Conservation (phyloP, 768 basidiomycete genomes). For the Termitomyces sp. region DNA sequence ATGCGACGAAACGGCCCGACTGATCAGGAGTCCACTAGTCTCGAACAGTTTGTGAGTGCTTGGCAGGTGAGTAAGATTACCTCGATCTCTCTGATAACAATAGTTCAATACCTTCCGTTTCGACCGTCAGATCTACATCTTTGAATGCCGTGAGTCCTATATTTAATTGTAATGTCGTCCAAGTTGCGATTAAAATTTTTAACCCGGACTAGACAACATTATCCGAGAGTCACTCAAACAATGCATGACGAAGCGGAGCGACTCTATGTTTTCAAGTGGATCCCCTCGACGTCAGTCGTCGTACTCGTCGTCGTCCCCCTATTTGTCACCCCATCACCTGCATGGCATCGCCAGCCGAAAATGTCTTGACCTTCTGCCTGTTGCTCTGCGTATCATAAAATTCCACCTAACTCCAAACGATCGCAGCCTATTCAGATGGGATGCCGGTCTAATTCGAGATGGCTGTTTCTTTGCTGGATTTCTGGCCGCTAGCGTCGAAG, state of each 20-base stretch:
- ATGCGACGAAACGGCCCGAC: conserved; percentile 35
- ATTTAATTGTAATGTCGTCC: background rate
- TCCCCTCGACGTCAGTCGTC: conserved; percentile 43
- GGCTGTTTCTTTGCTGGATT: conserved; percentile 87
- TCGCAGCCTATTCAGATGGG: conserved; percentile 68
- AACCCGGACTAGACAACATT: conserved; percentile 57
- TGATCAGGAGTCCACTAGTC: conserved; percentile 31
- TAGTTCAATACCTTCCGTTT: conserved; percentile 13
- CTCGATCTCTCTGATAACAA: conserved; percentile 2
- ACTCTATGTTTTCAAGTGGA: conserved; percentile 33
- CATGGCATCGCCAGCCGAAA: conserved; percentile 42
- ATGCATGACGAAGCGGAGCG: conserved; percentile 25
- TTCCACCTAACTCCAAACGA: conserved; percentile 35
- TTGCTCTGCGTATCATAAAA: conserved; percentile 45
- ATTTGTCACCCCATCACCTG: conserved; percentile 41
- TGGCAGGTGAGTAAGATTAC: conserved; percentile 64
- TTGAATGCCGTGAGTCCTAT: conserved; percentile 70
- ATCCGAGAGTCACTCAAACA: conserved; percentile 80
- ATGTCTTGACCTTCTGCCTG: conserved; percentile 46
- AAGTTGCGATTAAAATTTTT: conserved; percentile 7
- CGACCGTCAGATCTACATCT: conserved; percentile 70
- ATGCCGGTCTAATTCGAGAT: conserved; percentile 81
- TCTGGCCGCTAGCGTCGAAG: conserved; percentile 61
- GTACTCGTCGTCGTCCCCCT: conserved; percentile 37
- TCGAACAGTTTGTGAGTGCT: conserved; percentile 66